phyloP scores from a whole-genome alignment of 2,329 filamentous ascomycete species.

The Talaromyces sp. region DNA sequence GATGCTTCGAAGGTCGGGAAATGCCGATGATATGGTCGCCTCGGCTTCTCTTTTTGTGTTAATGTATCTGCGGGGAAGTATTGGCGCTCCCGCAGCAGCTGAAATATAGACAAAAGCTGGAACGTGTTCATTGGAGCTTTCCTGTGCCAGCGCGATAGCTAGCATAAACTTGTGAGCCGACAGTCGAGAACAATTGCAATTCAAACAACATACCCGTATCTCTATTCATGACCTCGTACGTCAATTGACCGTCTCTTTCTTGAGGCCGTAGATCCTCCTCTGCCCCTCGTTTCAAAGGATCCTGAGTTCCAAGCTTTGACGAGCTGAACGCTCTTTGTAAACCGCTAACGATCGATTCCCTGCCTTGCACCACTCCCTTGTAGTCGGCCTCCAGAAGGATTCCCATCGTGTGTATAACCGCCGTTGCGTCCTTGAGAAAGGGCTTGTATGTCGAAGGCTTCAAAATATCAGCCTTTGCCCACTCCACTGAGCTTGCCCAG shows the following conservation, averaged over 20 bases:
- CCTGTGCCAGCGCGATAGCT: conserved; percentile 75
- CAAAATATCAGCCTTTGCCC: conserved; percentile 85
- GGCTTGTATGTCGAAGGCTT: conserved; percentile 72
- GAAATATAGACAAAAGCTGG: conserved; percentile 80
- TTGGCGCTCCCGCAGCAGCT: conserved; percentile 76
- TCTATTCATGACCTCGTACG: conserved; percentile 96
- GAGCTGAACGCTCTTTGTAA: conserved; percentile 71
- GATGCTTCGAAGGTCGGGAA: conserved; percentile 69
- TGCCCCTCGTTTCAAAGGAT: conserved; percentile 60
- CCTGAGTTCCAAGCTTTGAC: conserved; percentile 55
- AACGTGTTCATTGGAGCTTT: conserved; percentile 60
- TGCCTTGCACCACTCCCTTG: conserved; percentile 81
- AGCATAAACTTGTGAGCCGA: conserved; percentile 23
- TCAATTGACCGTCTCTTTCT: conserved; percentile 69
- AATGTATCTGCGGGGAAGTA: conserved; percentile 81
- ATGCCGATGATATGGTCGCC: conserved; percentile 62
- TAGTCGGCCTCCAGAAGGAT: conserved; percentile 97
- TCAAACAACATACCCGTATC: conserved; percentile 52
- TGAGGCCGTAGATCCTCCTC: conserved; percentile 58
- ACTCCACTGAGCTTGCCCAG: conserved; percentile 78
- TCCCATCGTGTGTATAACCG: conserved; percentile 90
- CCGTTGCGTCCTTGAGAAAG: conserved; percentile 70
- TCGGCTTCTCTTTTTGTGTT: conserved; percentile 90
- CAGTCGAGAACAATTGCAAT: neutral
- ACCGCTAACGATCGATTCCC: conserved; percentile 73